Evolutionary conservation across 441 rosid genomes (phyloP), one percentile per base, ranked within the genome.

Genomic region (Erodium trifolium): DNA sequence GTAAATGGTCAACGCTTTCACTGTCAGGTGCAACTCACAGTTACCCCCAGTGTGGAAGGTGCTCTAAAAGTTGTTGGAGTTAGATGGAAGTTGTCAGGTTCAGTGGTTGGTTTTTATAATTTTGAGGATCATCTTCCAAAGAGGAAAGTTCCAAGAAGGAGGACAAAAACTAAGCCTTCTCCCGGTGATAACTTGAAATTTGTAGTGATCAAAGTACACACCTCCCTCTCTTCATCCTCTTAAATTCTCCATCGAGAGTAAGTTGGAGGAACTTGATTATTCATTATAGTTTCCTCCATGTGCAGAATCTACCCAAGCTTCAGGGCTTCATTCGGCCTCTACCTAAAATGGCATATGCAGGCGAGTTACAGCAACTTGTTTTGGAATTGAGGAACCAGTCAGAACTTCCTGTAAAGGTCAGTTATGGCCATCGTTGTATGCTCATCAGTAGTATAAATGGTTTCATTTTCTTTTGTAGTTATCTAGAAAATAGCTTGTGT

Each of bases 21-120:
- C 72, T 69, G 75, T 67, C 80, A 95, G 99, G 97, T 92, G 78
- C 88, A 89, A 84, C 88, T 90, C 63, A 83, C 82, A 8, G 96
- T 95, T 66, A 90, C 91, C 73, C 97, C 99, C 49, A 81, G 72
- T 68, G 85, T 81, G 66, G 97, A 92, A 90, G 98, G 99, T 76
- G 74, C 69, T 78, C 87, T 95, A 66, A 92, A 82, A 81, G 82
- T 95, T 84, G 85, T 86, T 18, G 98, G 99, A 66, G 86, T 95
- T 68, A 87, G 88, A 74, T 95, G 99, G 99, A 91, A 89, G 79
- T 73, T 95, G 70, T 89, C 95, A 67, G 92, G 91, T 77, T 92
- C 89, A 65, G 83, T 92, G 31, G 80, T 81, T 77, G 93, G 99
- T 73, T 86, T 82, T 57, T 83, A 82, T 73, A 83, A 84, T 73